Evolutionary conservation across 495 filamentous ascomycete species (phyloP).

Genomic region (Aspergillus panamensis): DNA sequence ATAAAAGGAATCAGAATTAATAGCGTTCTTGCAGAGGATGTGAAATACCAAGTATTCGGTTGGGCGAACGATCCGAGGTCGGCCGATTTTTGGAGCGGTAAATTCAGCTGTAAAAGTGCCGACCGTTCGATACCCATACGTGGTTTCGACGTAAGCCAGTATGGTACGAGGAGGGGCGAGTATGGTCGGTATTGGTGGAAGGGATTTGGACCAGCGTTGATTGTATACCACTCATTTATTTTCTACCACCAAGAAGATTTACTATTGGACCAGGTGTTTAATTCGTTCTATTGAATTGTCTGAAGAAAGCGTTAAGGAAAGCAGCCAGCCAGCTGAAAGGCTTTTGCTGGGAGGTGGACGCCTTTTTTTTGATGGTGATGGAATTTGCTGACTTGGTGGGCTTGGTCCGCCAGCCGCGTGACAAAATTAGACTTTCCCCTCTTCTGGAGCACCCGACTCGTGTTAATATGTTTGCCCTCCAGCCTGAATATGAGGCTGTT

Average conservation of each 20-base stretch:
- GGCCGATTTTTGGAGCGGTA: constrained; percentile 6
- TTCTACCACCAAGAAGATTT: too few relatives aligned
- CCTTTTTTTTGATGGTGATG: neutral
- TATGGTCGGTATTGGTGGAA: neutral
- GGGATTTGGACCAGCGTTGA: neutral
- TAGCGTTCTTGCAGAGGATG: neutral
- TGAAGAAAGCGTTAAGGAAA: too few relatives aligned
- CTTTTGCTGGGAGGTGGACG: too few relatives aligned
- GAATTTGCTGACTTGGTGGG: neutral
- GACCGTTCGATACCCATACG: constrained; percentile 13
- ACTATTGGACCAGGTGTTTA: too few relatives aligned
- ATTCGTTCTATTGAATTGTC: too few relatives aligned
- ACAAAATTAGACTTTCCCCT: constrained; percentile 14
- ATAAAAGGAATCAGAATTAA: neutral
- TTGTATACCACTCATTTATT: neutral
- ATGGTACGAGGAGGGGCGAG: neutral
- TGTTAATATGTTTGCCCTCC: neutral
- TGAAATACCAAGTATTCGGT: constrained; percentile 9
- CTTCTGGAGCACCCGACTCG: neutral
- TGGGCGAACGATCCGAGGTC: neutral
- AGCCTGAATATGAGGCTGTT: neutral
- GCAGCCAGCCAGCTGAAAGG: too few relatives aligned
- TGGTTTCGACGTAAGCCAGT: neutral
- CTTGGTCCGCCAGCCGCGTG: constrained; percentile 12
- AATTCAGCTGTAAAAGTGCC: constrained; percentile 15